Conservation (phyloP, 139 green algal genomes). For the Volvox reticuliferus region DNA sequence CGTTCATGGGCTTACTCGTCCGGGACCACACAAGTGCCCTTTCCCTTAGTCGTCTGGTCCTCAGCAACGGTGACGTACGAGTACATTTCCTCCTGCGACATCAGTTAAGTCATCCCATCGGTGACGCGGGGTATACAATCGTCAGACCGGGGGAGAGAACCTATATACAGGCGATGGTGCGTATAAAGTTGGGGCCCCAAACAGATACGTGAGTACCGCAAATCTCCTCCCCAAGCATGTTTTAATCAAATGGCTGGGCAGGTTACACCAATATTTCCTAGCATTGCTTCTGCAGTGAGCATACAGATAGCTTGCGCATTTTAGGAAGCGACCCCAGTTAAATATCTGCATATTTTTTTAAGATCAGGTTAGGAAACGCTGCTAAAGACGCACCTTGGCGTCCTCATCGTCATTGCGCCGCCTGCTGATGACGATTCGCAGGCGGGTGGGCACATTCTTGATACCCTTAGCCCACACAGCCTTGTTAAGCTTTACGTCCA, state of each 20-base stretch:
- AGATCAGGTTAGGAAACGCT: no score
- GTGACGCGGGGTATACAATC: no score
- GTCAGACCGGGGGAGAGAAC: no score
- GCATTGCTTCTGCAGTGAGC: no score
- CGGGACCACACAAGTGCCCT: constrained; percentile 84
- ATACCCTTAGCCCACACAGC: constrained; percentile 96
- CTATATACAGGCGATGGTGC: no score
- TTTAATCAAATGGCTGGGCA: no score
- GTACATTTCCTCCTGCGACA: constrained; percentile 97
- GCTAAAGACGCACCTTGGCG: constrained; percentile 79
- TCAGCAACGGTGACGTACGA: constrained; percentile 97
- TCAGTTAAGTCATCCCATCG: no score
- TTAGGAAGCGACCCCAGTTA: not conserved
- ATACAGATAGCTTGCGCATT: no score
- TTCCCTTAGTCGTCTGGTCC: constrained; percentile 91
- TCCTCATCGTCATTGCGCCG: constrained; percentile 99
- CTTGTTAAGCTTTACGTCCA: constrained; percentile 99
- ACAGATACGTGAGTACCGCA: no score
- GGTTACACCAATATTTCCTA: no score
- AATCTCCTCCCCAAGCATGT: no score
- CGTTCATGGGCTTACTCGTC: constrained; percentile 54
- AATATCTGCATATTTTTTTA: not conserved
- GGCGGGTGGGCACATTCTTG: constrained; percentile 89
- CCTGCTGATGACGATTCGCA: constrained; percentile 94
- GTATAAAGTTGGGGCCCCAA: no score